These are phyloP conservation scores for Syzygium malaccense DNA, from an alignment of 441 rosid genomes.

Conservation along the genomic window DNA sequence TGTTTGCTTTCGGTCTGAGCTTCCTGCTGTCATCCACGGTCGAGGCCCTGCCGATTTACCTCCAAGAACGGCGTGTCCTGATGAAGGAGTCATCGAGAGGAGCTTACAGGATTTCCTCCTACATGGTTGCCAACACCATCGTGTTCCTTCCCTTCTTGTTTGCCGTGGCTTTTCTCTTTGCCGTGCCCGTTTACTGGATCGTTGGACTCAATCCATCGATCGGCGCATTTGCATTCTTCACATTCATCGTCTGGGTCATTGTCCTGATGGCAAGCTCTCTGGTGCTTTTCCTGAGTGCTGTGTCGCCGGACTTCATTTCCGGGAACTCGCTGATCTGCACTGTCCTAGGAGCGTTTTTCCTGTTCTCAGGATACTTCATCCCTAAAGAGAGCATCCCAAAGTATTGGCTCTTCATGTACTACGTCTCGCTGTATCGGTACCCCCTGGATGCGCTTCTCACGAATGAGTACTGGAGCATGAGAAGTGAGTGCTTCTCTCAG, in stretches of 20 bases:
- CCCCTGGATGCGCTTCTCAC: conserved; percentile 63
- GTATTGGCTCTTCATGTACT: conserved; percentile 66
- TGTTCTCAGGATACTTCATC: conserved; percentile 68
- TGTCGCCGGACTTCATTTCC: conserved; percentile 58
- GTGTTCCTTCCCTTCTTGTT: conserved; percentile 53
- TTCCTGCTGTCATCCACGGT: conserved; percentile 65
- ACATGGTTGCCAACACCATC: conserved; percentile 60
- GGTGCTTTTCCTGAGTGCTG: conserved; percentile 53
- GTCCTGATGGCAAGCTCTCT: conserved; percentile 62
- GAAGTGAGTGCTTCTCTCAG: conserved; percentile 62
- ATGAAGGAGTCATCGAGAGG: conserved; percentile 68
- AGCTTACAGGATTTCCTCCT: conserved; percentile 53
- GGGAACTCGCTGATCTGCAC: conserved; percentile 64
- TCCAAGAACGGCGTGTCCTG: conserved; percentile 50
- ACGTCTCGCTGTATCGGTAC: conserved; percentile 51
- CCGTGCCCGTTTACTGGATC: conserved; percentile 58
- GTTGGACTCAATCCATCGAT: conserved; percentile 54
- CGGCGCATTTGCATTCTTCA: conserved; percentile 36
- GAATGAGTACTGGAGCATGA: conserved; percentile 73
- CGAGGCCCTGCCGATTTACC: conserved; percentile 64
- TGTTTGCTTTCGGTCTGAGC: conserved; percentile 61
- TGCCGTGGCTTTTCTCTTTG: conserved; percentile 42
- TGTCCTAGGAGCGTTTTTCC: conserved; percentile 55
- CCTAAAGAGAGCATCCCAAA: conserved; percentile 62
- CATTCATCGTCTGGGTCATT: conserved; percentile 51